Conservation (phyloP, 768 basidiomycete species). For the Lactarius pseudohatsudake region DNA sequence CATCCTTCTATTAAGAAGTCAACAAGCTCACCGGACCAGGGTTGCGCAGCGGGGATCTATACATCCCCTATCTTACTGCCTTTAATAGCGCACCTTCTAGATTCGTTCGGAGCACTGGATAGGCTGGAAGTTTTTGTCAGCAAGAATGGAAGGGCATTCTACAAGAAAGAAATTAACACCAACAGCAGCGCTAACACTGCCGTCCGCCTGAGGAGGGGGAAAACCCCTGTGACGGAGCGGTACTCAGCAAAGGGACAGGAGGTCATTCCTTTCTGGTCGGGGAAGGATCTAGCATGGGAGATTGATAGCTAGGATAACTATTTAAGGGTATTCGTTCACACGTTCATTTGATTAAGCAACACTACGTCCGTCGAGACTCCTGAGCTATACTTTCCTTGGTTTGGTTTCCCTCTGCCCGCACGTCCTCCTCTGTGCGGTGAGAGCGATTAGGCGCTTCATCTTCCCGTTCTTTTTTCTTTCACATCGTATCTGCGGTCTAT, state of each 20-base stretch:
- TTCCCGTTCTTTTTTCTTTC: neutral
- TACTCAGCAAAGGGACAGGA: constrained; percentile 50
- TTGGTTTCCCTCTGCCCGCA: constrained; percentile 2
- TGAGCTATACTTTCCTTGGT: constrained; percentile 15
- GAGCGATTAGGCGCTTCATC: constrained; percentile 1
- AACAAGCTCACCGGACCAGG: constrained; percentile 61
- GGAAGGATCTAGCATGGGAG: constrained; percentile 76
- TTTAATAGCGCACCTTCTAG: constrained; percentile 83
- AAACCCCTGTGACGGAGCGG: constrained; percentile 45
- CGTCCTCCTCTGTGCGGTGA: neutral
- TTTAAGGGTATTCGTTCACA: constrained; percentile 21
- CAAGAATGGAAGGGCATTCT: constrained; percentile 77
- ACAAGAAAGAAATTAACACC: constrained; percentile 42
- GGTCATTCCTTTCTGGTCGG: constrained; percentile 87
- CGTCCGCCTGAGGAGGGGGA: constrained; percentile 47
- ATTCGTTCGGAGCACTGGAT: constrained; percentile 84
- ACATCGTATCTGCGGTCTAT: neutral
- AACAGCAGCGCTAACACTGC: constrained; percentile 34
- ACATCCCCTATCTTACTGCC: constrained; percentile 92
- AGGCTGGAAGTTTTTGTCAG: constrained; percentile 80
- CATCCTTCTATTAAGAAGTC: constrained; percentile 74
- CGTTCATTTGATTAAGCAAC: constrained; percentile 14
- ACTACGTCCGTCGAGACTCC: neutral
- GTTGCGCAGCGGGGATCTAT: constrained; percentile 95
- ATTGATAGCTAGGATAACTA: constrained; percentile 18